Evolutionary conservation across 176 grass and related monocot species (phyloP).

Genomic region (Carex myosuroides): DNA sequence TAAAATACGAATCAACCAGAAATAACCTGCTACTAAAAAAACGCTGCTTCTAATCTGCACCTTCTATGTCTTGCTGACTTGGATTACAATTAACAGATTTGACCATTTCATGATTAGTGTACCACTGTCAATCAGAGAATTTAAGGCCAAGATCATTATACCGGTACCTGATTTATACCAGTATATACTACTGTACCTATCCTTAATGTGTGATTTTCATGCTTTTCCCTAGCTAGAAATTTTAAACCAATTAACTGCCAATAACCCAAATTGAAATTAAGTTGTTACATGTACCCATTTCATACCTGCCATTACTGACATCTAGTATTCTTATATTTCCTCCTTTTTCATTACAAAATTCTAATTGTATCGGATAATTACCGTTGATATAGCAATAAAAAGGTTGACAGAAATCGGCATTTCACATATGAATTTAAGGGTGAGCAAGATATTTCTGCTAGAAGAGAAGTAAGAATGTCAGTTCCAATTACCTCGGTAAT

Average conservation of each 20-base stretch:
- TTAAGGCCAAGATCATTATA: neutral
- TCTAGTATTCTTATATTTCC: neutral
- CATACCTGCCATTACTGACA: neutral
- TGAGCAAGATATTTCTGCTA: neutral
- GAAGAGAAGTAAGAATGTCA: neutral
- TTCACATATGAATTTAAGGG: neutral
- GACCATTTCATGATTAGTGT: too few relatives aligned
- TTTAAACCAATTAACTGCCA: too few relatives aligned
- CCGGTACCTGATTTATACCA: neutral
- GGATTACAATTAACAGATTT: too few relatives aligned
- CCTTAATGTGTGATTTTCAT: too few relatives aligned
- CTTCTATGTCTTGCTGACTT: too few relatives aligned
- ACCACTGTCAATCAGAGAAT: neutral
- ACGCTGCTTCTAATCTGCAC: too few relatives aligned
- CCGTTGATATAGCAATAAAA: neutral
- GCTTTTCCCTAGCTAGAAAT: too few relatives aligned
- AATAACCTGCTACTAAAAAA: too few relatives aligned
- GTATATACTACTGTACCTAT: neutral
- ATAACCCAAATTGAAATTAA: neutral
- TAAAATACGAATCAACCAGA: too few relatives aligned
- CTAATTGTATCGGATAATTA: neutral
- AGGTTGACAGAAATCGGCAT: neutral
- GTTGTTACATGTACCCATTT: neutral
- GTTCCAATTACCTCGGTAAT: slow-evolving; percentile 65
- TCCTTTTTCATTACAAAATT: neutral